These are phyloP conservation scores for Raddia guianensis DNA, from an alignment of 176 grass and related monocot species.

Conservation along the genomic window DNA sequence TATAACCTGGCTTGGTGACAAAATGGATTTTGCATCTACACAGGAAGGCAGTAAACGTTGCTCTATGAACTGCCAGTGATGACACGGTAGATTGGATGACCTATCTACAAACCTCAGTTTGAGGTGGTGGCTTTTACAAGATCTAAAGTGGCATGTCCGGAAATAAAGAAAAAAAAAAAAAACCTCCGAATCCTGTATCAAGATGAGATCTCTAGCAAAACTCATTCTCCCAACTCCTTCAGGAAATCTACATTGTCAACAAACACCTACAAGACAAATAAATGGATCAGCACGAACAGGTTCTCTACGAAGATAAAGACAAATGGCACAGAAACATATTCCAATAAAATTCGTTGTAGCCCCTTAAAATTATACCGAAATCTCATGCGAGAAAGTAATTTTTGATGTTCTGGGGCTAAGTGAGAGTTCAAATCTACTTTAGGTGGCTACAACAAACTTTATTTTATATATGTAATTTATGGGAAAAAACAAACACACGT, in stretches of 20 bases:
- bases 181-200: slow-evolving; percentile 20
- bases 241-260: slow-evolving; percentile 93
- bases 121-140: slow-evolving; percentile 47
- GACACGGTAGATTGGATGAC: slow-evolving; percentile 37
- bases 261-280: slow-evolving; percentile 62
- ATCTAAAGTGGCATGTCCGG: slow-evolving; percentile 6
- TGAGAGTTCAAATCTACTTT: no score
- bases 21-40: slow-evolving; percentile 40
- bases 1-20: slow-evolving; percentile 27
- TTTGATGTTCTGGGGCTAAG: no score
- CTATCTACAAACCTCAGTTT: slow-evolving; percentile 61
- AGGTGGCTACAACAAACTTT: no score
- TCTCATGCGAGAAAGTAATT: no score
- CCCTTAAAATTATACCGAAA: no score
- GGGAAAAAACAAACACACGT: not conserved
- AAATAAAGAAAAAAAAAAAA: not conserved
- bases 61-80: slow-evolving; percentile 43
- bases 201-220: slow-evolving; percentile 32
- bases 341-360: not conserved
- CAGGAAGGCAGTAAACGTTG: slow-evolving; percentile 24
- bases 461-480: not conserved
- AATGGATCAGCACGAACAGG: not conserved
- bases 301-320: slow-evolving; percentile 24
- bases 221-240: slow-evolving; percentile 80
- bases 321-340: not conserved